A percentile compares a stretch with the other conserved stretches of the same genome.
These are phyloP conservation scores for Calonectria crousiana DNA, from an alignment of 2,329 filamentous ascomycete genomes.

Conservation along the genomic window DNA sequence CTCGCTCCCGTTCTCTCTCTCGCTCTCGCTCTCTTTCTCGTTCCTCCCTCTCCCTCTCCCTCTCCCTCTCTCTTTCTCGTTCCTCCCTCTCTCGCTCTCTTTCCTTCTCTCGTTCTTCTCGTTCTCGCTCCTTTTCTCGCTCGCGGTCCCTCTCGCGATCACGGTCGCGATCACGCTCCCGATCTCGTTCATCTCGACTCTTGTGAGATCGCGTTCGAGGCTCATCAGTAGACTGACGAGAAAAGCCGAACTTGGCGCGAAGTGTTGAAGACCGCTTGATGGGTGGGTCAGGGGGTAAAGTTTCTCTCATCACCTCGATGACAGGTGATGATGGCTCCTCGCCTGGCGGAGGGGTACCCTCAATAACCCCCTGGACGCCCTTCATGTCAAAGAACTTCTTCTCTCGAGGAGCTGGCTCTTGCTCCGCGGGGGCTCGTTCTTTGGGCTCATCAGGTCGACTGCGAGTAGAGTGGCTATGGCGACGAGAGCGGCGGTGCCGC, in stretches of 20 bases:
- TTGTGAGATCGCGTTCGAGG: conserved; percentile 38
- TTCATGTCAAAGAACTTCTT: conserved; percentile 59
- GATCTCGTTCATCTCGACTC: conserved; percentile 32
- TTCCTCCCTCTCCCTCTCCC: not conserved
- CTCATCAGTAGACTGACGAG: conserved; percentile 37
- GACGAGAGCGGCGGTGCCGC: conserved; percentile 55
- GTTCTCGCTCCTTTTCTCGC: not conserved
- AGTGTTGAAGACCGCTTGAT: conserved; percentile 46
- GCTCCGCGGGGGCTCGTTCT: conserved; percentile 42
- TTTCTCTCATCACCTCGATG: conserved; percentile 36
- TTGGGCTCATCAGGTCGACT: conserved; percentile 46
- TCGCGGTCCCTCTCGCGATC: not conserved
- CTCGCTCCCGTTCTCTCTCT: not conserved
- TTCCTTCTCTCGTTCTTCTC: not conserved
- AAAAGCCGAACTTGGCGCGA: conserved; percentile 28
- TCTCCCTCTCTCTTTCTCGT: not conserved
- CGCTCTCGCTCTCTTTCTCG: not conserved
- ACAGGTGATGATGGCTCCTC: conserved; percentile 36
- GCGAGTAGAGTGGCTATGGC: conserved; percentile 55
- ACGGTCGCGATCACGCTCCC: not conserved
- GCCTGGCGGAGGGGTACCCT: conserved; percentile 40
- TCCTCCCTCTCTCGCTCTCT: not conserved
- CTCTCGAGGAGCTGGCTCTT: conserved; percentile 40
- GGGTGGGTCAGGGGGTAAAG: conserved; percentile 39
- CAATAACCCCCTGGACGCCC: conserved; percentile 51